Base-by-base conservation (phyloP, 306 rosid species). In the Vigna radiata region DNA sequence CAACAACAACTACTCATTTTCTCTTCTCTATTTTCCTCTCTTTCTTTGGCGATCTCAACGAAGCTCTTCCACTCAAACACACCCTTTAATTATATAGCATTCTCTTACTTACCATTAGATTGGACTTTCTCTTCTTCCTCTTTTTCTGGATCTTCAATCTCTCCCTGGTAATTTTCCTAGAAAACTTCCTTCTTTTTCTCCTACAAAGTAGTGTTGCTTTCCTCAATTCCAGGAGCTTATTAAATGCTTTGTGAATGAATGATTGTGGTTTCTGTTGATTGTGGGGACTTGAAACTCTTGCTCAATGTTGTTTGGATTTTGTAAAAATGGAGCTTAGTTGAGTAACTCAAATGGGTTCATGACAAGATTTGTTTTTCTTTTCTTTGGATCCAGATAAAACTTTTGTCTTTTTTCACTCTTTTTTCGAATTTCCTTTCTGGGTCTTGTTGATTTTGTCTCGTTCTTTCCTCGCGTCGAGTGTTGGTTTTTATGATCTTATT, bases 41-140 rank as follows among this genome's bases (percentile, higher is more conserved):
- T 70, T 68, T 69, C 81, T 64, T 75, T 70, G 92, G 76, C 98
- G 98, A 87, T 90, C 92, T 88, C 88, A 47, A 62, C 98, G 86
- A 93, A 75, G 97, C 79, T 46, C 41, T 11, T 19, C 18, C 16
- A n/a, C 8, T 33, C 23, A 29, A 6, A 29, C 47, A 16, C 23
- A 17, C 31, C 21, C 21, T 77, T 82, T 66, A 78, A 81, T 39
- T 76, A 29, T 82, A 64, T 16, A 46, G 23, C 53, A 15, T 78
- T 68, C 64, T 19, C 69, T 39, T 60, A 66, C 39, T 41, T 63
- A 27, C 78, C 14, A 3, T 73, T 74, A 10, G 6, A 21, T 25
- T 66, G 17, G 16, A 2, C 8, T 52, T 13, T 2, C 23, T 13
- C 33, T n/a, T 82, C 21, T 49, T 49, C 73, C 72, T 65, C 78